Evolutionary conservation across 2,329 filamentous ascomycete species (phyloP).

Genomic region (Neobulgaria alba): DNA sequence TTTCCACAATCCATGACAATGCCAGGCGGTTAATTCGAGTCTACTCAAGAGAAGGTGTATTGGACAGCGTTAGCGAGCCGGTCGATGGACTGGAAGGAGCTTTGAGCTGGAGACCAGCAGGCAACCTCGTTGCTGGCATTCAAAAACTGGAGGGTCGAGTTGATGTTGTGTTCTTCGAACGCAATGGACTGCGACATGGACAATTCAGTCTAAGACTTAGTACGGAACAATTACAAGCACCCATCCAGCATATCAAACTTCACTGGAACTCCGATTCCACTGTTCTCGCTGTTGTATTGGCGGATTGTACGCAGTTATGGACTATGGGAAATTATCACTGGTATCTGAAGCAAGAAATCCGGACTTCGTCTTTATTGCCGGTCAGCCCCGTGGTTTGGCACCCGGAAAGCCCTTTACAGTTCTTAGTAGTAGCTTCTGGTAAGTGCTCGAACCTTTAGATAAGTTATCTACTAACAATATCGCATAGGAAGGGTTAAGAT

Average conservation of each 20-base stretch:
- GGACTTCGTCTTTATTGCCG: constrained; percentile 33
- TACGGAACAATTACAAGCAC: constrained; percentile 45
- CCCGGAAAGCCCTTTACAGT: constrained; percentile 68
- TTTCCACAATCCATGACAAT: constrained; percentile 67
- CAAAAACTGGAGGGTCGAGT: constrained; percentile 61
- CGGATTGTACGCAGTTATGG: constrained; percentile 80
- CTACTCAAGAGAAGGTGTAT: constrained; percentile 79
- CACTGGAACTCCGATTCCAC: constrained; percentile 91
- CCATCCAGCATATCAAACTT: constrained; percentile 53
- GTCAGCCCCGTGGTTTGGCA: constrained; percentile 55
- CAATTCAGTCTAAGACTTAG: constrained; percentile 73
- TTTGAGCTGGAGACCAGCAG: constrained; percentile 84
- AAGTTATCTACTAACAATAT: background rate
- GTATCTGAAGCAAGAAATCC: constrained; percentile 89
- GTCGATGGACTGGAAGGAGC: constrained; percentile 84
- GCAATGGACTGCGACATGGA: constrained; percentile 94
- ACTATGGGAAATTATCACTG: constrained; percentile 97
- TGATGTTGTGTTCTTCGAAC: constrained; percentile 90
- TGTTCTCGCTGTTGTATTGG: constrained; percentile 73
- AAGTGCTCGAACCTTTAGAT: constrained; percentile 19
- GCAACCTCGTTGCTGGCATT: constrained; percentile 83
- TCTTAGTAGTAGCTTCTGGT: constrained; percentile 48
- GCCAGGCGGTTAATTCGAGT: constrained; percentile 75
- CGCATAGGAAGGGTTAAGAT: constrained; percentile 41
- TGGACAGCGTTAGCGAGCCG: constrained; percentile 91